phyloP scores from a whole-genome alignment of 1,139 yeast genomes.

The Blastobotrys proliferans region DNA sequence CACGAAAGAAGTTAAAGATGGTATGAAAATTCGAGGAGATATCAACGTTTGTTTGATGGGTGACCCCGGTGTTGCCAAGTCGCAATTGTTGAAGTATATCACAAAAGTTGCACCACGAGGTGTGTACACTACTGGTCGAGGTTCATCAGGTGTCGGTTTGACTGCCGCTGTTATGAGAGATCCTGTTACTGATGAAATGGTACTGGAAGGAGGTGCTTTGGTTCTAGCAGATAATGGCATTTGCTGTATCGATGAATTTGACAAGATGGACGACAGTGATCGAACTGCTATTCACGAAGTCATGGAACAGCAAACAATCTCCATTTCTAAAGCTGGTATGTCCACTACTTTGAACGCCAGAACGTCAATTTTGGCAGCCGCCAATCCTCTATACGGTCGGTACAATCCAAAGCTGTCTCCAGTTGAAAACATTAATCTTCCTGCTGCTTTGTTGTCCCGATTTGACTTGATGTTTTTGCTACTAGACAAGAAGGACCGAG shows the following conservation, averaged over 20 bases:
- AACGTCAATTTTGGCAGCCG: conserved; percentile 94
- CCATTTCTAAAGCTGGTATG: conserved; percentile 97
- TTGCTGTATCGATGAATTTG: conserved; percentile 98
- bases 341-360: conserved; percentile 95
- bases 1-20: conserved; percentile 91
- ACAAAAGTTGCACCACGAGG: conserved; percentile 95
- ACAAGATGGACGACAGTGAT: conserved; percentile 96
- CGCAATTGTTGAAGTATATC: conserved; percentile 88
- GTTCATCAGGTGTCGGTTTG: conserved; percentile 98
- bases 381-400: conserved; percentile 94
- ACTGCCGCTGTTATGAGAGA: conserved; percentile 99
- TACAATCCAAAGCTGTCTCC: conserved; percentile 90
- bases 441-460: conserved; percentile 94
- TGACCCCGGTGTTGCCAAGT: conserved; percentile 99
- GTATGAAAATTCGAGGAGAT: conserved; percentile 96
- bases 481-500: conserved; percentile 79
- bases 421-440: conserved; percentile 90
- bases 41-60: conserved; percentile 97
- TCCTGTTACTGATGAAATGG: conserved; percentile 98
- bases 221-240: conserved; percentile 97
- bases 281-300: conserved; percentile 99
- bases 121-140: conserved; percentile 97
- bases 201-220: conserved; percentile 96
- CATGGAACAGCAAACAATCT: conserved; percentile 98
- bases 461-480: conserved; percentile 86